phyloP scores from a whole-genome alignment of 2,329 filamentous ascomycete genomes.

The Ustilaginoidea virens region DNA sequence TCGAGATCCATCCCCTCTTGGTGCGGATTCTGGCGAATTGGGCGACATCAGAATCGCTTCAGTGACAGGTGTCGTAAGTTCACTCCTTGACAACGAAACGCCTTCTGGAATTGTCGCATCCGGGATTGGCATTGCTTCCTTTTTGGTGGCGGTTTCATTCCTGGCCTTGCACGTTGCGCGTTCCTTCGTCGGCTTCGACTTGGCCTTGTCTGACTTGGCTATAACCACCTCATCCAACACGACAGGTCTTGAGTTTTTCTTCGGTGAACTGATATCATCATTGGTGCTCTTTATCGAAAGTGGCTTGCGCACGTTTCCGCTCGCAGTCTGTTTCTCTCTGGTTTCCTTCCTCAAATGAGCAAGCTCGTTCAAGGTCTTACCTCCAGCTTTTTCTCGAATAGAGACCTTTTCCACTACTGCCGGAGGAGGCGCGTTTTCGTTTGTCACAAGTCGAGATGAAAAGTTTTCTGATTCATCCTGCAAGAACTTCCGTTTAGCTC shows the following conservation, averaged over 20 bases:
- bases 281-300: conserved; percentile 44
- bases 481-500: conserved; percentile 43
- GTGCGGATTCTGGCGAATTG: conserved; percentile 31
- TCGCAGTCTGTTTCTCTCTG: conserved; percentile 15
- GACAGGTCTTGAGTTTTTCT: conserved; percentile 26
- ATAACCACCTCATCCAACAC: conserved; percentile 21
- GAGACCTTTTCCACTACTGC: conserved; percentile 11
- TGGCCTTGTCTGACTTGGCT: conserved; percentile 21
- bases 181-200: conserved; percentile 12
- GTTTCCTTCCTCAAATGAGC: conserved; percentile 25
- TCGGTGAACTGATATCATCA: conserved; percentile 41
- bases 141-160: conserved; percentile 8
- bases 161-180: conserved; percentile 14
- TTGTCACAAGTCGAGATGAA: conserved; percentile 10
- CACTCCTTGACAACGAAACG: conserved; percentile 7
- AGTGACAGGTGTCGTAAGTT: conserved; percentile 15
- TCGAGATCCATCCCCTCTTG: conserved; percentile 16
- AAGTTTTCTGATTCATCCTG: conserved; percentile 35
- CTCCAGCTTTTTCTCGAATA: conserved; percentile 19
- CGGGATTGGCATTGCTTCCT: conserved; percentile 8
- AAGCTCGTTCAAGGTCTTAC: conserved; percentile 31
- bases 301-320: conserved; percentile 26
- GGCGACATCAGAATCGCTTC: conserved; percentile 29
- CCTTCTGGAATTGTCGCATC: conserved; percentile 8
- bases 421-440: conserved; percentile 14